Conservation (phyloP, 805 yeast species). For the Ogataea saltuana region DNA sequence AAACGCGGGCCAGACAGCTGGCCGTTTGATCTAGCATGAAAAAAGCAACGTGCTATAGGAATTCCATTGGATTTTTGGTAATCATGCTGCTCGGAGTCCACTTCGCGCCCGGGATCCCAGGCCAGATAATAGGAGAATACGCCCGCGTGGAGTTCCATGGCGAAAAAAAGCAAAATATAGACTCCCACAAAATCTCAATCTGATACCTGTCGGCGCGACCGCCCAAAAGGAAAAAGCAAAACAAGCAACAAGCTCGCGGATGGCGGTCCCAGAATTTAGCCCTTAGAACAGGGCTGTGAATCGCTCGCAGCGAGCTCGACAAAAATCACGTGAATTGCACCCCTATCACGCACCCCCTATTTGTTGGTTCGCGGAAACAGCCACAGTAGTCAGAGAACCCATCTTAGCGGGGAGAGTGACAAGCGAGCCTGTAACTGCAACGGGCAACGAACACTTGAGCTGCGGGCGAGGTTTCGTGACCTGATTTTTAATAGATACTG, state of each 20-base stretch:
- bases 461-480: not conserved
- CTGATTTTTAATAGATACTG: too few species aligned
- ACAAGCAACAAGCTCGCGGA: too few species aligned
- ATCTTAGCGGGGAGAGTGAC: too few species aligned
- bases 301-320: too few species aligned
- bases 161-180: not conserved
- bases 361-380: not conserved
- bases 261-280: too few species aligned
- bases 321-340: too few species aligned
- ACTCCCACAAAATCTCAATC: not conserved
- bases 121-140: not conserved
- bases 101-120: slow-evolving; percentile 5
- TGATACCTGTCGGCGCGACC: too few species aligned
- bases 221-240: too few species aligned
- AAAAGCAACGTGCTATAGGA: slow-evolving; percentile 5
- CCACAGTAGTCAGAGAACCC: not conserved
- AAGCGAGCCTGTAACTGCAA: too few species aligned
- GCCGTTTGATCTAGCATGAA: slow-evolving; percentile 6
- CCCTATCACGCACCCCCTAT: not conserved
- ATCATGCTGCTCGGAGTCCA: not conserved
- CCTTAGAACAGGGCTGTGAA: too few species aligned
- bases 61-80: not conserved
- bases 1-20: slow-evolving; percentile 7
- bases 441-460: too few species aligned
- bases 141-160: slow-evolving; percentile 4